phyloP scores from a whole-genome alignment of 108 stramenopile genomes.

The Cyclostephanos tholiformis region DNA sequence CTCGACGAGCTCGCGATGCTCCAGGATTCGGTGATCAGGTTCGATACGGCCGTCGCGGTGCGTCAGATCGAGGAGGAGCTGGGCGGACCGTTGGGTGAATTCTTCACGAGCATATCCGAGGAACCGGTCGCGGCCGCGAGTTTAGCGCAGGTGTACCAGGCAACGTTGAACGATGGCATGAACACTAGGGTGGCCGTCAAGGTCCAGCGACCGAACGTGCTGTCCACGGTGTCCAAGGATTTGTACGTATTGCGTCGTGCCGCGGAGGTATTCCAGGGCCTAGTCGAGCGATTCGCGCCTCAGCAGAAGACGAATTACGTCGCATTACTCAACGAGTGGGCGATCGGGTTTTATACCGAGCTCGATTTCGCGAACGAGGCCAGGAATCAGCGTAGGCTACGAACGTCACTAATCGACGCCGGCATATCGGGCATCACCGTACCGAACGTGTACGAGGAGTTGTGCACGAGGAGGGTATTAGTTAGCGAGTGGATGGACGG shows the following conservation, averaged over 20 bases:
- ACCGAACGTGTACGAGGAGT: conserved; percentile 72
- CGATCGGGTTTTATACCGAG: conserved; percentile 89
- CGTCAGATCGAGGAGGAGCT: conserved; percentile 82
- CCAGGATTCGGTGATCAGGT: conserved; percentile 91
- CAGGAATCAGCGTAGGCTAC: conserved; percentile 70
- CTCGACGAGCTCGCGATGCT: conserved; percentile 87
- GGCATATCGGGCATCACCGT: conserved; percentile 77
- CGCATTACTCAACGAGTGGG: conserved; percentile 86
- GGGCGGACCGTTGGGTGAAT: conserved; percentile 80
- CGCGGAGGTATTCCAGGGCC: conserved; percentile 87
- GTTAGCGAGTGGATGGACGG: conserved; percentile 93
- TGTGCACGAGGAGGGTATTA: conserved; percentile 79
- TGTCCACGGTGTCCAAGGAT: conserved; percentile 85
- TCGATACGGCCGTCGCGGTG: conserved; percentile 83
- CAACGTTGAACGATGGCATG: conserved; percentile 76
- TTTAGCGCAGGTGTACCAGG: conserved; percentile 89
- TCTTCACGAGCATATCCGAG: conserved; percentile 85
- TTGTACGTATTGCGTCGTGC: conserved; percentile 87
- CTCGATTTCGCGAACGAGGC: conserved; percentile 64
- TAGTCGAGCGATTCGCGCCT: conserved; percentile 87
- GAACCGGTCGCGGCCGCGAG: conserved; percentile 90
- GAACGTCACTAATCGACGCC: conserved; percentile 61
- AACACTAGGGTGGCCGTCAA: conserved; percentile 88
- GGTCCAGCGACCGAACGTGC: conserved; percentile 84
- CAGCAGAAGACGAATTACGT: conserved; percentile 90